Evolutionary conservation across 164 flowering plant genomes (phyloP).

Genomic region (Vitis cinerea): DNA sequence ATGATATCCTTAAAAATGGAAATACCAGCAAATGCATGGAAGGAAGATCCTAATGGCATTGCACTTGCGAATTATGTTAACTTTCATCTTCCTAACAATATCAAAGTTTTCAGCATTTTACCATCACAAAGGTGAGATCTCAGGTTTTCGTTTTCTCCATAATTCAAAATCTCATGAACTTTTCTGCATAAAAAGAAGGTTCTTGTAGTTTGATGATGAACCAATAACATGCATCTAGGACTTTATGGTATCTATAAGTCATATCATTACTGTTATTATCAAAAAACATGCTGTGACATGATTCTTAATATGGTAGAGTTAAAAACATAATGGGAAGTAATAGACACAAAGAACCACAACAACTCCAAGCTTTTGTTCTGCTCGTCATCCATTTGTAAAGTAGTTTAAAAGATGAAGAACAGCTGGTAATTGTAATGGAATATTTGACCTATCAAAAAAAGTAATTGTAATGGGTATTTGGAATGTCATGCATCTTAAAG

Average conservation of each 20-base stretch:
- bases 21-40: conserved; percentile 85
- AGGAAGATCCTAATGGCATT: conserved; percentile 69
- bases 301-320: too few species aligned
- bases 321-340: too few species aligned
- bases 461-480: too few species aligned
- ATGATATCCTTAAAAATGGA: conserved; percentile 88
- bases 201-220: not conserved
- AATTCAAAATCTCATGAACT: not conserved
- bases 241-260: not conserved
- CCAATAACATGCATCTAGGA: not conserved
- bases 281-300: too few species aligned
- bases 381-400: too few species aligned
- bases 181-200: not conserved
- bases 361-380: too few species aligned
- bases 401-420: too few species aligned
- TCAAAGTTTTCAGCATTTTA: conserved; percentile 82
- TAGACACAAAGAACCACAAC: too few species aligned
- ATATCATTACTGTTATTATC: too few species aligned
- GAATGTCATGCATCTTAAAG: too few species aligned
- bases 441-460: too few species aligned
- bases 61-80: conserved; percentile 65
- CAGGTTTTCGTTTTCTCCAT: not conserved
- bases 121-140: conserved; percentile 72
- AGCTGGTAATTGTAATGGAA: too few species aligned
- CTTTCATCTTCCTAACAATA: conserved; percentile 58